phyloP scores from a whole-genome alignment of 768 basidiomycete genomes.

The Dictyophora rubrovolvata region DNA sequence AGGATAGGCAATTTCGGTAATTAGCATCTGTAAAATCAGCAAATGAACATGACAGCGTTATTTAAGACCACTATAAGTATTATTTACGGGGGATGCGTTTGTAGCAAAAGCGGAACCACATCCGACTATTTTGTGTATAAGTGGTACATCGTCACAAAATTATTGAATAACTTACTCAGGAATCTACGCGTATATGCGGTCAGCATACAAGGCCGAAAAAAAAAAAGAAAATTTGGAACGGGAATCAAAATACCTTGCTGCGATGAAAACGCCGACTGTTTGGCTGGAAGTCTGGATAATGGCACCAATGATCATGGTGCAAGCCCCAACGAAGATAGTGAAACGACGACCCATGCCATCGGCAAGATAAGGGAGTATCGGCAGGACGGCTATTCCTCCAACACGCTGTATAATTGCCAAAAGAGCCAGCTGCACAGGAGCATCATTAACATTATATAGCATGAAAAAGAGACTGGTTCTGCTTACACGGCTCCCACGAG shows the following conservation, averaged over 20 bases:
- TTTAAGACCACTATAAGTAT: neutral
- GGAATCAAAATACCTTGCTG: slow-evolving; percentile 32
- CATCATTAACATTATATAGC: neutral
- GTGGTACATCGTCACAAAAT: neutral
- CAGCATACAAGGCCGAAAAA: slow-evolving; percentile 5
- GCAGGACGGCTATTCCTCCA: slow-evolving; percentile 23
- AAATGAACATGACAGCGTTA: neutral
- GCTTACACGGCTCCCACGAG: slow-evolving; percentile 21
- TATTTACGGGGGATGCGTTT: slow-evolving; percentile 42
- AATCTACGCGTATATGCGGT: slow-evolving; percentile 9
- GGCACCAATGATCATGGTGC: slow-evolving; percentile 54
- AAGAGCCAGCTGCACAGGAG: slow-evolving; percentile 1
- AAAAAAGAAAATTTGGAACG: neutral
- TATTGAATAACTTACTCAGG: slow-evolving; percentile 14
- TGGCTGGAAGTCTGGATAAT: slow-evolving; percentile 46
- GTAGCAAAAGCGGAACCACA: slow-evolving; percentile 53
- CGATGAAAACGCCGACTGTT: slow-evolving; percentile 48
- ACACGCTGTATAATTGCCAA: slow-evolving; percentile 7
- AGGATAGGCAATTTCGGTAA: slow-evolving; percentile 60
- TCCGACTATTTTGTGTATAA: slow-evolving; percentile 27
- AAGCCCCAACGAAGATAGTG: slow-evolving; percentile 47
- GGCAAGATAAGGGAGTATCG: slow-evolving; percentile 35
- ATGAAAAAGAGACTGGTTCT: neutral
- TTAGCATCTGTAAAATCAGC: slow-evolving; percentile 31
- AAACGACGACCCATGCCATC: slow-evolving; percentile 49